These are phyloP conservation scores for Paramecium octaurelia DNA, from an alignment of 73 alveolate genomes.

Conservation along the genomic window DNA sequence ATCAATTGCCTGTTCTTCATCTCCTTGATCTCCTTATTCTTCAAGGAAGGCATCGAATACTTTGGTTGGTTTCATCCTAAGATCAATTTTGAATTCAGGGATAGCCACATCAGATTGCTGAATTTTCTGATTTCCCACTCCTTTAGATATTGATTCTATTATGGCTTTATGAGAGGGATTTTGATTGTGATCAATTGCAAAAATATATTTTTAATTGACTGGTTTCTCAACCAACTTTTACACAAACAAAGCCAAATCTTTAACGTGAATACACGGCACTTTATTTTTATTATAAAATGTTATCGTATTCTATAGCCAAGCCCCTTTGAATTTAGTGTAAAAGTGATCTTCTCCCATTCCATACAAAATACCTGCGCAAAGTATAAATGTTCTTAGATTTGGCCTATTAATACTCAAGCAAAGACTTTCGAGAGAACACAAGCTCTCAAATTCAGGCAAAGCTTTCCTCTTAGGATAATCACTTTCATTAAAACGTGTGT, in stretches of 20 bases:
- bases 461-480: constrained; percentile 59
- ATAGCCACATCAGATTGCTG: background rate
- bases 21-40: constrained; percentile 52
- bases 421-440: constrained; percentile 48
- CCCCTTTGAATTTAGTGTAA: constrained; percentile 62
- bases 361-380: constrained; percentile 68
- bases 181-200: constrained; percentile 68
- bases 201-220: constrained; percentile 57
- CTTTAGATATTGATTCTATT: constrained; percentile 56
- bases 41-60: constrained; percentile 58
- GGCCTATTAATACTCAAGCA: constrained; percentile 53
- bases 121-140: constrained; percentile 58
- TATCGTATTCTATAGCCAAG: constrained; percentile 54
- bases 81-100: constrained; percentile 58
- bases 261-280: constrained; percentile 69
- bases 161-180: constrained; percentile 59
- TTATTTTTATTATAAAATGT: constrained; percentile 59
- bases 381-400: constrained; percentile 46
- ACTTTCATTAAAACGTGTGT: constrained; percentile 41
- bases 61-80: constrained; percentile 62
- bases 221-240: constrained; percentile 55
- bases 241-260: constrained; percentile 66
- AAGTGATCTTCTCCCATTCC: constrained; percentile 71
- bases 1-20: constrained; percentile 45
- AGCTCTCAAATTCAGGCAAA: constrained; percentile 54